These are phyloP conservation scores for Colletotrichum sojae DNA, from an alignment of 2,329 filamentous ascomycete genomes.

Conservation along the genomic window DNA sequence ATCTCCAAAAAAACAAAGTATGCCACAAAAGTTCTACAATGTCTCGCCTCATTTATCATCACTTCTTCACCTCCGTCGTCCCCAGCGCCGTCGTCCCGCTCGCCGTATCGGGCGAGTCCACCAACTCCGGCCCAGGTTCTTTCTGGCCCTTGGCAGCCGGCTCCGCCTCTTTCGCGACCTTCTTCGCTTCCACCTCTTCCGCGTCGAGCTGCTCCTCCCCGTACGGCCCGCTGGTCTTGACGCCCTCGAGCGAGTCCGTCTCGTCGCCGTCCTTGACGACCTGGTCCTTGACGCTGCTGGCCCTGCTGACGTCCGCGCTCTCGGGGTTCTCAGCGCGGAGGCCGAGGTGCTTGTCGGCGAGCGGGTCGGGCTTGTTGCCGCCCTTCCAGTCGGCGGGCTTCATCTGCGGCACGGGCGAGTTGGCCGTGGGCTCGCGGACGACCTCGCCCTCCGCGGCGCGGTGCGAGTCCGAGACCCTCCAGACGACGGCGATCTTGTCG, in stretches of 20 bases:
- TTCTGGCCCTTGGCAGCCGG: not conserved
- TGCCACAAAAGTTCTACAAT: not conserved
- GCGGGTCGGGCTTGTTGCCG: constrained; percentile 60
- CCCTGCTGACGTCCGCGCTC: constrained; percentile 78
- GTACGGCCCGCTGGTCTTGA: constrained; percentile 53
- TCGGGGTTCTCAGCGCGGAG: constrained; percentile 75
- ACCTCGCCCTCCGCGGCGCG: constrained; percentile 46
- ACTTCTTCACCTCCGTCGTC: constrained; percentile 29
- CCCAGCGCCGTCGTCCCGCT: constrained; percentile 26
- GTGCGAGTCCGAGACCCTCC: constrained; percentile 66
- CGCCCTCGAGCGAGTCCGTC: constrained; percentile 47
- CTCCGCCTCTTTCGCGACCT: constrained; percentile 1
- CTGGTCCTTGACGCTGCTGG: constrained; percentile 74
- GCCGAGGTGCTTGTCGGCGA: constrained; percentile 75
- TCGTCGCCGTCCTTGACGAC: constrained; percentile 44
- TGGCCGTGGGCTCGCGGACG: constrained; percentile 74
- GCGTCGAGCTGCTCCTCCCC: constrained; percentile 51
- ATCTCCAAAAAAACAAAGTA: not conserved
- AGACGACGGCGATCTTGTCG: constrained; percentile 88
- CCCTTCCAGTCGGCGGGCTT: constrained; percentile 83
- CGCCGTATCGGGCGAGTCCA: constrained; percentile 34
- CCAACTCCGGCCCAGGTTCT: constrained; percentile 27
- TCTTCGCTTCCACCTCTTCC: constrained; percentile 27
- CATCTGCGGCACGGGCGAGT: constrained; percentile 79
- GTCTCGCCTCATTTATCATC: not conserved